These are phyloP conservation scores for Gyrodon lividus DNA, from an alignment of 768 basidiomycete species.

Conservation along the genomic window DNA sequence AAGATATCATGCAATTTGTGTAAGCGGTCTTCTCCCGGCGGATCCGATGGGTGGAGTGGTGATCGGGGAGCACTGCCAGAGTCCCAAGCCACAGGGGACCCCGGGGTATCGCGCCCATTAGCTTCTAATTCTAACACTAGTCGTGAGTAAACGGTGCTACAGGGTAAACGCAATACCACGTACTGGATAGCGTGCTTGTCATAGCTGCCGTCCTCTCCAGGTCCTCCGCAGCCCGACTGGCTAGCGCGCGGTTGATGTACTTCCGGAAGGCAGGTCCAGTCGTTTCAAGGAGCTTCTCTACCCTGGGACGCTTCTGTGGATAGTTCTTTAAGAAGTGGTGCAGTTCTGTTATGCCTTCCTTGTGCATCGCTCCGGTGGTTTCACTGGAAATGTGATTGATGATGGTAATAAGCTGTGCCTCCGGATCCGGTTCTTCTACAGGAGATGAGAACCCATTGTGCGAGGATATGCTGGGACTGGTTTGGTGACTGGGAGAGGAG, in stretches of 20 bases:
- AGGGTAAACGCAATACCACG: slow-evolving; percentile 27
- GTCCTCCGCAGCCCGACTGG: slow-evolving; percentile 85
- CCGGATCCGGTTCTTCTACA: slow-evolving; percentile 84
- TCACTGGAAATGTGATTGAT: slow-evolving; percentile 87
- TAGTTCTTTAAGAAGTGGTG: slow-evolving; percentile 92
- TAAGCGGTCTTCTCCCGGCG: slow-evolving; percentile 58
- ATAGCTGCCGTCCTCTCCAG: slow-evolving; percentile 77
- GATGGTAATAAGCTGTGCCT: slow-evolving; percentile 76
- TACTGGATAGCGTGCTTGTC: slow-evolving; percentile 81
- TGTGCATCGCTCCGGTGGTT: slow-evolving; percentile 85
- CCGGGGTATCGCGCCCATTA: slow-evolving; percentile 39
- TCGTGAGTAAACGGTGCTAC: slow-evolving; percentile 8
- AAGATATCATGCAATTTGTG: slow-evolving; percentile 79
- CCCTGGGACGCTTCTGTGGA: slow-evolving; percentile 77
- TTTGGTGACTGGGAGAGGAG: slow-evolving; percentile 60
- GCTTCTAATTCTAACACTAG: slow-evolving; percentile 58
- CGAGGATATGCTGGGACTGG: slow-evolving; percentile 69
- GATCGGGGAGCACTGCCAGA: slow-evolving; percentile 35
- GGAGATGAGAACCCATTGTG: slow-evolving; percentile 51
- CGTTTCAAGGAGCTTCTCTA: slow-evolving; percentile 85
- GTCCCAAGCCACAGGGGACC: slow-evolving; percentile 32
- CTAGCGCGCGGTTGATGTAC: slow-evolving; percentile 85
- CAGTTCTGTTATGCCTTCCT: slow-evolving; percentile 92
- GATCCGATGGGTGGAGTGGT: slow-evolving; percentile 33
- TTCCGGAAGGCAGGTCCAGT: slow-evolving; percentile 90